These are phyloP conservation scores for Moesziomyces parantarcticus DNA, from an alignment of 1,284 basidiomycete genomes.

Conservation along the genomic window DNA sequence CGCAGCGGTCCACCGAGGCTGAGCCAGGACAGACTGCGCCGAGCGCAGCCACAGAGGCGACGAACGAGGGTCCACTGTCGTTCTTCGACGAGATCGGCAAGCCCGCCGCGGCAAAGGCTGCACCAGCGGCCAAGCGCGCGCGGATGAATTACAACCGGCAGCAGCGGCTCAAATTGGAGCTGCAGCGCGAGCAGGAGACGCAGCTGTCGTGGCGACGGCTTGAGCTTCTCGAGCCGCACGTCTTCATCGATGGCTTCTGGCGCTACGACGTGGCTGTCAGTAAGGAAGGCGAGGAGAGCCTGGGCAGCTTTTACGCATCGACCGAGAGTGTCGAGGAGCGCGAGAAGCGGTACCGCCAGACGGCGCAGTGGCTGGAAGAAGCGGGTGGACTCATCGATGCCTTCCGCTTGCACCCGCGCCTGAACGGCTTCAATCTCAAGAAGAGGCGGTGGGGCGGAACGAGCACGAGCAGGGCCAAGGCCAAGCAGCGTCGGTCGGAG, in stretches of 20 bases:
- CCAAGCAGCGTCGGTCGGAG: slow-evolving; percentile 8
- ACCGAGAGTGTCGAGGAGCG: slow-evolving; percentile 18
- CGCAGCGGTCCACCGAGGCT: slow-evolving; percentile 16
- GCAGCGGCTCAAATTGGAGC: slow-evolving; percentile 50
- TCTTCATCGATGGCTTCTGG: slow-evolving; percentile 62
- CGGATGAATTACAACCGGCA: slow-evolving; percentile 41
- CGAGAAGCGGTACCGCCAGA: slow-evolving; percentile 60
- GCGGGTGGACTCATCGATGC: slow-evolving; percentile 87
- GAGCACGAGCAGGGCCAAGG: slow-evolving; percentile 2
- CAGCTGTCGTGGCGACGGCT: slow-evolving; percentile 54
- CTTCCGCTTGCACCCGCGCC: slow-evolving; percentile 78
- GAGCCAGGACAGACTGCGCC: not conserved
- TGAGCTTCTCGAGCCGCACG: slow-evolving; percentile 47
- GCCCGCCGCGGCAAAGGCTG: slow-evolving; percentile 5
- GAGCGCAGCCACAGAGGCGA: not conserved
- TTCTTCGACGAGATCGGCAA: slow-evolving; percentile 57
- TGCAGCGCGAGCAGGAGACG: slow-evolving; percentile 62
- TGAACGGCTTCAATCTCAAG: slow-evolving; percentile 28
- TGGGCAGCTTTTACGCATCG: slow-evolving; percentile 18
- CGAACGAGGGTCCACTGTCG: slow-evolving; percentile 29
- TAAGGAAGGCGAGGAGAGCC: slow-evolving; percentile 27
- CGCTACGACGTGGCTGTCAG: slow-evolving; percentile 51
- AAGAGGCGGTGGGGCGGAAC: slow-evolving; percentile 16
- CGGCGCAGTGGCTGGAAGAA: slow-evolving; percentile 78
- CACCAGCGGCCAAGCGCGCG: slow-evolving; percentile 21